Conservation (phyloP, 2,329 filamentous ascomycete genomes). For the Penicillium sp. region DNA sequence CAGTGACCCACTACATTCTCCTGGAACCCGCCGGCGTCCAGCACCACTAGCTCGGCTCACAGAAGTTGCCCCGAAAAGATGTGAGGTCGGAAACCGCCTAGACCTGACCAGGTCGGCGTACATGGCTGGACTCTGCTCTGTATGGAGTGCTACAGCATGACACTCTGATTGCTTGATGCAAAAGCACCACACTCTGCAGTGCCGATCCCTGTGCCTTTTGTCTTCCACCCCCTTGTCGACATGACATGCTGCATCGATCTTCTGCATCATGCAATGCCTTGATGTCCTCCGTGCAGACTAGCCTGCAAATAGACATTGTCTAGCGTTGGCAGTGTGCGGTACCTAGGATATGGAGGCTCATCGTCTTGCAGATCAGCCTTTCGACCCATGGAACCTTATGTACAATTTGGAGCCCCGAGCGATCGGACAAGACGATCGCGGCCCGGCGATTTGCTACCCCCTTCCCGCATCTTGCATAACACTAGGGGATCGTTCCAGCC, state of each 20-base stretch:
- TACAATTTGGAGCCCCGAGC: neutral
- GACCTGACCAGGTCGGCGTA: neutral
- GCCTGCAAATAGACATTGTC: neutral
- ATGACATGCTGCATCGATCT: constrained; percentile 3
- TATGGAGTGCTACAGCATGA: neutral
- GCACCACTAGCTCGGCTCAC: constrained; percentile 11
- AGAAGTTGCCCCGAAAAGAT: neutral
- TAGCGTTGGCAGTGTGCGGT: neutral
- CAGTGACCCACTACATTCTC: constrained; percentile 8
- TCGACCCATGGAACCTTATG: neutral
- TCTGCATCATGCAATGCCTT: neutral
- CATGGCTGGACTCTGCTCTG: neutral
- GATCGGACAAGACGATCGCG: constrained; percentile 8
- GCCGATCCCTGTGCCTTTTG: constrained; percentile 4
- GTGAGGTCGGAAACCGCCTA: constrained; percentile 4
- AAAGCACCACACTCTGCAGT: constrained; percentile 9
- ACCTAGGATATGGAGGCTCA: neutral
- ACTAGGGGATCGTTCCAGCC: constrained; percentile 11
- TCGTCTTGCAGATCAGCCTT: neutral
- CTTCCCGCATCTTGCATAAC: constrained; percentile 15
- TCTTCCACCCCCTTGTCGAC: neutral
- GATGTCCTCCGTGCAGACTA: neutral
- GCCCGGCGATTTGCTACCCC: constrained; percentile 3
- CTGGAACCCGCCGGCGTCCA: constrained; percentile 15
- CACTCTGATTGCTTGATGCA: neutral